These are phyloP conservation scores for Irpex lacteus DNA, from an alignment of 1,284 basidiomycete genomes.

Conservation along the genomic window DNA sequence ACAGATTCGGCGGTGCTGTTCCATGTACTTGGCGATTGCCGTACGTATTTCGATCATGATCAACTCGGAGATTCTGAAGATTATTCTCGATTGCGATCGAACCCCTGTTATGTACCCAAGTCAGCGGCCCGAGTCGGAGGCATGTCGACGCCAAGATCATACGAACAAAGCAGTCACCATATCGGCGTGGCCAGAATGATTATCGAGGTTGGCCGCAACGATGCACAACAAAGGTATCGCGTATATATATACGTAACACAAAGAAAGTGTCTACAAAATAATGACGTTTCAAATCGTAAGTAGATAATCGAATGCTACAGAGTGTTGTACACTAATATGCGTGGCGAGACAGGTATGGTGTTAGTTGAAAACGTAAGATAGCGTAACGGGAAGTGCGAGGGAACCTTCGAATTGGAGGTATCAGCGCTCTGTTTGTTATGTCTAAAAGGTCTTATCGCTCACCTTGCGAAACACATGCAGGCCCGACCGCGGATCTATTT, in stretches of 20 bases:
- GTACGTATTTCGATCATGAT: constrained; percentile 9
- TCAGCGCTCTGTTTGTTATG: background rate
- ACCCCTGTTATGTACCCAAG: background rate
- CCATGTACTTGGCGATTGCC: constrained; percentile 7
- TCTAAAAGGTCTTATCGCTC: background rate
- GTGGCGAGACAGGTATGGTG: background rate
- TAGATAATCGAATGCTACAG: background rate
- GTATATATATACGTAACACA: background rate
- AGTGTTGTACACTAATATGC: background rate
- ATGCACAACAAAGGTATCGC: background rate
- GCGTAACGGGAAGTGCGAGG: background rate
- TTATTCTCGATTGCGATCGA: background rate
- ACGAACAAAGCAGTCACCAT: too few relatives aligned
- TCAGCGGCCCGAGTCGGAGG: background rate
- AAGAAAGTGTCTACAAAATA: background rate
- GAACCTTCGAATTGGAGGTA: background rate
- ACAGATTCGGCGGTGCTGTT: background rate
- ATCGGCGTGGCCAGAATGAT: too few relatives aligned
- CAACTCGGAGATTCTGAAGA: background rate
- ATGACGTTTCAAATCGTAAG: background rate
- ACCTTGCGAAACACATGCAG: background rate
- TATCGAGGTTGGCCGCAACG: too few relatives aligned
- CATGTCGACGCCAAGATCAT: background rate
- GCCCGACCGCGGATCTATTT: constrained; percentile 15
- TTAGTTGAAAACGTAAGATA: background rate